Evolutionary conservation across 2,329 filamentous ascomycete species (phyloP), one percentile per base, ranked within the genome.

Genomic region (Corniculantispora saksenae): DNA sequence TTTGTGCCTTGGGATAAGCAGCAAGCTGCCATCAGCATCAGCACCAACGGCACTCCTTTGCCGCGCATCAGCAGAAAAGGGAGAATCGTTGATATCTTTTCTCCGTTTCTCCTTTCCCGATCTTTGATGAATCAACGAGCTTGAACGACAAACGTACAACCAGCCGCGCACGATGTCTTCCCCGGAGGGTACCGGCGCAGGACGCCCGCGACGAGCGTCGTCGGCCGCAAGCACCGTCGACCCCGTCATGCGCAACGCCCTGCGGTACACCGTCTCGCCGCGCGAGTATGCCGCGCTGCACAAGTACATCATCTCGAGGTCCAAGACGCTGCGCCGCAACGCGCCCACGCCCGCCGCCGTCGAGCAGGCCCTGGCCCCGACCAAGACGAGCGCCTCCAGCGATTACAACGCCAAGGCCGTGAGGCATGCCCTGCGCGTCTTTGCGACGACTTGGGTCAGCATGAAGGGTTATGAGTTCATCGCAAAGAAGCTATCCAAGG

Each of bases 231-330:
- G 69, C 47, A 55, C 77, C 45, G 75, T 78, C 66, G 91, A 94
- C 70, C 90, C 91, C 6, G 84, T 96, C 68, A 84, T 96, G 64
- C 91, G 92, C 77, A 96, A 95, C 77, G 89, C 92, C 51, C 83
- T 97, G 66, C 90, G 93, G 70, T 94, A 97, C 78, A 95, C 91
- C 65, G 93, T 94, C 74, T 90, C 88, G 8, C 89, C 92, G 50
- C 88, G 90, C 76, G 94, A 97, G 77, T 97, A 97, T 78, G 89
- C 92, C 70, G 81, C 90, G 1, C 85, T 97, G 21, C 93, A 97
- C 77, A 89, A 90, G 73, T 93, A 94, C 74, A 85, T 97, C 61
- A 84, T 95, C 59, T 93, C 91, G 67, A 88, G 90, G 55, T 90
- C 91, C 53, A 83, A 82, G 61, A 75, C 84, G 8, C 77, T 90